A percentile compares a stretch with the other conserved stretches of the same genome.
phyloP scores from a whole-genome alignment of 1,139 yeast species.

The Blastobotrys elegans region DNA sequence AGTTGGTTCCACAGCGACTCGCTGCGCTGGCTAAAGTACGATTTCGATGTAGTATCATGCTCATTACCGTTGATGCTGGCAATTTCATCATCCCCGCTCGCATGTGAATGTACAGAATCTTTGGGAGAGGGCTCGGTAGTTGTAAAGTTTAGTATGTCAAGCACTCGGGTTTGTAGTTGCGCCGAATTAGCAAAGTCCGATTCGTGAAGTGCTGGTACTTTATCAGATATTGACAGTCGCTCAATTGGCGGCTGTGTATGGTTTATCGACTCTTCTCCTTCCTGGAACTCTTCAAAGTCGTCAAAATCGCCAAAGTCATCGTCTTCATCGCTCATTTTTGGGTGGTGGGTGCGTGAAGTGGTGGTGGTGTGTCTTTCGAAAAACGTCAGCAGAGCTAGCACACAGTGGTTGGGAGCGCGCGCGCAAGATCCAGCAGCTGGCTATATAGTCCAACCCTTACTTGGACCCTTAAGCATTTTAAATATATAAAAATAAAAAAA shows the following conservation, averaged over 20 bases:
- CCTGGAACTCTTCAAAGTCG: slow-evolving; percentile 20
- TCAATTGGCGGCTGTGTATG: slow-evolving; percentile 2
- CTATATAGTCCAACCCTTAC: too few relatives aligned
- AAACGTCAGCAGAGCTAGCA: too few relatives aligned
- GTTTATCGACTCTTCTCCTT: neutral
- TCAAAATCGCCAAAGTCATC: slow-evolving; percentile 28
- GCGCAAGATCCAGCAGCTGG: too few relatives aligned
- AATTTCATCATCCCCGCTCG: neutral
- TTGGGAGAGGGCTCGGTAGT: neutral
- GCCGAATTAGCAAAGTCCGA: slow-evolving; percentile 25
- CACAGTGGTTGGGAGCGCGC: too few relatives aligned
- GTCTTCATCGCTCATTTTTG: slow-evolving; percentile 10
- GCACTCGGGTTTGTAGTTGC: slow-evolving; percentile 23
- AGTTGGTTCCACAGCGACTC: slow-evolving; percentile 35
- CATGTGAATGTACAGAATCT: neutral
- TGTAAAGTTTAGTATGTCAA: slow-evolving; percentile 14
- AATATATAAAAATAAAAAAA: too few relatives aligned
- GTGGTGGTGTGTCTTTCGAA: too few relatives aligned
- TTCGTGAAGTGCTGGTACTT: slow-evolving; percentile 18
- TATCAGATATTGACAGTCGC: neutral
- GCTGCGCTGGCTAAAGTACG: slow-evolving; percentile 30
- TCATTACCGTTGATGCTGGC: neutral
- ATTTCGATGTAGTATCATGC: slow-evolving; percentile 10
- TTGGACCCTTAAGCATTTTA: too few relatives aligned
- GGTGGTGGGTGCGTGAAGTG: neutral